Conservation (phyloP, 257 asterid genomes). For the Leonotis leonurus region DNA sequence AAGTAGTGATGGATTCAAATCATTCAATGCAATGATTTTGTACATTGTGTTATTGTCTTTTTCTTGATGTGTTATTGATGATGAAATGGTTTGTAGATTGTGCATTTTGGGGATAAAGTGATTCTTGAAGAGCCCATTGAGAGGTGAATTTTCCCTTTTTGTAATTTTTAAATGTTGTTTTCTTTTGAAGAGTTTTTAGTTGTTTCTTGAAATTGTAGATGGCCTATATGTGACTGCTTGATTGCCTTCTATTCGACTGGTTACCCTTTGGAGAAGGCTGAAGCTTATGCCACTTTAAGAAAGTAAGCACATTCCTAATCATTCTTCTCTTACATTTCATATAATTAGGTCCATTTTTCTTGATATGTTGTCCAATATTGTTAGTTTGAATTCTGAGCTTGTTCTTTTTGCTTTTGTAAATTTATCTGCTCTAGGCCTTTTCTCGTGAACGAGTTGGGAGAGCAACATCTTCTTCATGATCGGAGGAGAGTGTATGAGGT, state of each 20-base stretch:
- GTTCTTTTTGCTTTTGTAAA: background rate
- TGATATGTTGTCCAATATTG: too few species aligned
- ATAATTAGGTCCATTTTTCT: background rate
- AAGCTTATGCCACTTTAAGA: conserved; percentile 81
- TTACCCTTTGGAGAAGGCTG: conserved; percentile 81
- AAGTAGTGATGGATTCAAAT: background rate
- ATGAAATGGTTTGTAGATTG: conserved; percentile 44
- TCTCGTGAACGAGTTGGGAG: conserved; percentile 82
- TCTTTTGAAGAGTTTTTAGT: background rate
- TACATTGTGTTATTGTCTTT: background rate
- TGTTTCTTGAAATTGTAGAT: conserved; percentile 38
- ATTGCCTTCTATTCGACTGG: conserved; percentile 87
- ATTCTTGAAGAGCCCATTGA: conserved; percentile 87
- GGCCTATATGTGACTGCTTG: conserved; percentile 95
- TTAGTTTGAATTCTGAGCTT: too few species aligned
- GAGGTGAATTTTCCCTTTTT: conserved; percentile 35
- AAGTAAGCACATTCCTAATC: conserved; percentile 39
- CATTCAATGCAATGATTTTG: background rate
- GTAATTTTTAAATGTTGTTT: background rate
- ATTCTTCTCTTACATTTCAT: conserved; percentile 5
- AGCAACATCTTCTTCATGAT: conserved; percentile 92
- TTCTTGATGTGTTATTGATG: background rate
- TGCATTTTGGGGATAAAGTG: conserved; percentile 84
- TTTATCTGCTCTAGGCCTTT: conserved; percentile 55
- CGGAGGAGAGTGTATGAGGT: conserved; percentile 93